These are phyloP conservation scores for Saksenaea oblongispora DNA, from an alignment of 371 early-diverging fungal species.

Conservation along the genomic window DNA sequence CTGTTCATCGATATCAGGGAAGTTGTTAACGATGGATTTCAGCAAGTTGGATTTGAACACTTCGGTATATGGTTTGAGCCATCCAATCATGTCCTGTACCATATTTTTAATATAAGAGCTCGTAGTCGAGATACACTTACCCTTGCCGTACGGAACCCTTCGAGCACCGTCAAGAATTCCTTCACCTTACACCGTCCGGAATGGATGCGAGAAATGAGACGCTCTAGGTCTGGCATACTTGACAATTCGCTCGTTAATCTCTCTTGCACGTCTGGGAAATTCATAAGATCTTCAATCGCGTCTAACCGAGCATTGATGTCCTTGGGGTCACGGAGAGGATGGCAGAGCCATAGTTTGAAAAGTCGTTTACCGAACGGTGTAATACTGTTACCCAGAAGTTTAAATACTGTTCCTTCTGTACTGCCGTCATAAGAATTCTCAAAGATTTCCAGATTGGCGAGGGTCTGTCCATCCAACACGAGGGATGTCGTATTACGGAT, in stretches of 20 bases:
- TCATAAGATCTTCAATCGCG: conserved; percentile 82
- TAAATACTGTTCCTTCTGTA: conserved; percentile 83
- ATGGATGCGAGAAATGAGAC: conserved; percentile 89
- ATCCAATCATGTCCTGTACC: conserved; percentile 30
- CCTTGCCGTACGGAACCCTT: conserved; percentile 58
- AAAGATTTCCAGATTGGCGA: conserved; percentile 94
- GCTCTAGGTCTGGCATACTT: conserved; percentile 89
- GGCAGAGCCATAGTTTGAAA: conserved; percentile 90
- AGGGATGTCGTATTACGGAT: conserved; percentile 65
- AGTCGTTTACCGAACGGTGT: conserved; percentile 92
- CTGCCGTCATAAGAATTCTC: conserved; percentile 80
- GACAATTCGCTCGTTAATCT: conserved; percentile 28
- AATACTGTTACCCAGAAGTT: conserved; percentile 81
- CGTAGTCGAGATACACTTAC: conserved; percentile 30
- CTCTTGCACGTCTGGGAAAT: conserved; percentile 54
- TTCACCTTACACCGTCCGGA: conserved; percentile 78
- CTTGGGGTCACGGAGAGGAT: conserved; percentile 76
- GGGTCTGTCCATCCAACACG: conserved; percentile 93
- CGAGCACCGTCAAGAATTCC: conserved; percentile 70
- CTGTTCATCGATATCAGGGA: conserved; percentile 55
- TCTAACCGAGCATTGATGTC: conserved; percentile 89
- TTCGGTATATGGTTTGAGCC: conserved; percentile 30
- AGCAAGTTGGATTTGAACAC: conserved; percentile 50
- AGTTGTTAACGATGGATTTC: conserved; percentile 35
- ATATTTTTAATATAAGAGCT: not conserved